Evolutionary conservation across 2,329 filamentous ascomycete genomes (phyloP), one percentile per base, ranked within the genome.

Genomic region (Neonectria punicea): DNA sequence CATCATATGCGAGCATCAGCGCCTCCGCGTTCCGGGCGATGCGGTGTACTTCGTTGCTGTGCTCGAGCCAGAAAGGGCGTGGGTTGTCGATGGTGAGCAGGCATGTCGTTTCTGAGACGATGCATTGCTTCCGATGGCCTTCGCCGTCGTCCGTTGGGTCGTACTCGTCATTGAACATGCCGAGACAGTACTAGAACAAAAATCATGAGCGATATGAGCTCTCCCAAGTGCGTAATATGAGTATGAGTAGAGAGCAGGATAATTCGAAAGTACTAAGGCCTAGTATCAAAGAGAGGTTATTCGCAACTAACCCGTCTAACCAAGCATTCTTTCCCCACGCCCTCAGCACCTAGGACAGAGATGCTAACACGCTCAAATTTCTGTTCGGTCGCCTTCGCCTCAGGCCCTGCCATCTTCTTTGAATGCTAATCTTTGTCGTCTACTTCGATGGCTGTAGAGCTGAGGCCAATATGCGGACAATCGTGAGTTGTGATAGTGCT

Each of bases 241-340:
- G 3, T 34, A 34, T 34, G 49, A 51, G n/a, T 4, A 51, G 30
- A 14, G n/a, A 25, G 20, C 16, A 18, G 47, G 10, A 34, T 18
- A 32, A 32, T 9, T 11, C 8, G 16, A 16, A 6, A 50, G 6
- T 18, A 5, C n/a, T 34, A n/a, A 1, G 5, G n/a, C n/a, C 8
- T 46, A 25, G 22, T 32, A 13, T 13, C 3, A 36, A 47, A 8
- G 44, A 30, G 43, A 30, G 32, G 65, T n/a, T 11, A 13, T 53
- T 7, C 36, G 22, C 47, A 61, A 62, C 69, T 67, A 32, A 71
- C 69, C 53, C 69, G 62, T 20, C 67, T 51, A 61, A 70, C 66
- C n/a, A 71, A 61, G 43, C 67, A 65, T 58, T 68, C 64, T 58
- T 71, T 71, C 16, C 69, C 69, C n/a, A 62, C 49, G 25, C 36